Evolutionary conservation across 306 rosid genomes (phyloP), one percentile per base, ranked within the genome.

Genomic region (Malus orientalis): DNA sequence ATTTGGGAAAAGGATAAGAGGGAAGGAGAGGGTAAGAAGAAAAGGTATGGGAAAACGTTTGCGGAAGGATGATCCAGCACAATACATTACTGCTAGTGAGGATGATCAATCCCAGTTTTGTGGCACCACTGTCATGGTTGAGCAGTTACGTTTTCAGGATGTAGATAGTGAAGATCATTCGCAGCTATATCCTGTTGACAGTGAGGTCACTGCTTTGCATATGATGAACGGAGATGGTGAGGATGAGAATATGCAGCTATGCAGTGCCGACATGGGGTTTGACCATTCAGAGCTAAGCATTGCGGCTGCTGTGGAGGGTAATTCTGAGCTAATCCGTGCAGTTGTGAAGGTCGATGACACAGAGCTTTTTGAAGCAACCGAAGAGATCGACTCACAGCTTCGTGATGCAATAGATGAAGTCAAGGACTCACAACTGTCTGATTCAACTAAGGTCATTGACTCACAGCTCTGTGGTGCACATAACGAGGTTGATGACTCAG

Each of bases 11-110:
- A 85, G 93, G 82, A 74, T 80, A 5, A 84, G 98, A 80, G 99
- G 99, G 81, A 96, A 96, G 74, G 97, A 96, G 86, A 96, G 93
- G 85, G 93, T 96, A 42, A 88, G 99, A 88, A 90, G 97, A 85
- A 96, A 80, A 78, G 91, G 91, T 49, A 65, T 81, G 1, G 93
- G 92, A 40, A 96, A 96, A 72, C 93, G 97, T 49, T 13, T 81
- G 67, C 89, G 99, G 69, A 92, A 92, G 85, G 97, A 92, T 38
- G 92, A 89, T 59, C 84, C 71, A 14, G 51, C 79, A 67, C 96
- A 87, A 63, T 87, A 88, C 80, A 81, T 45, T 70, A 80, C 84
- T 6, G 80, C 74, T 69, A 89, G 93, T 61, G 99, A 92, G 78
- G 99, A 92, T 47, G 97, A 89, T 15, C 99, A 89, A 61, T 80